Conservation (phyloP, 2,329 filamentous ascomycete genomes). For the Alternaria atra region DNA sequence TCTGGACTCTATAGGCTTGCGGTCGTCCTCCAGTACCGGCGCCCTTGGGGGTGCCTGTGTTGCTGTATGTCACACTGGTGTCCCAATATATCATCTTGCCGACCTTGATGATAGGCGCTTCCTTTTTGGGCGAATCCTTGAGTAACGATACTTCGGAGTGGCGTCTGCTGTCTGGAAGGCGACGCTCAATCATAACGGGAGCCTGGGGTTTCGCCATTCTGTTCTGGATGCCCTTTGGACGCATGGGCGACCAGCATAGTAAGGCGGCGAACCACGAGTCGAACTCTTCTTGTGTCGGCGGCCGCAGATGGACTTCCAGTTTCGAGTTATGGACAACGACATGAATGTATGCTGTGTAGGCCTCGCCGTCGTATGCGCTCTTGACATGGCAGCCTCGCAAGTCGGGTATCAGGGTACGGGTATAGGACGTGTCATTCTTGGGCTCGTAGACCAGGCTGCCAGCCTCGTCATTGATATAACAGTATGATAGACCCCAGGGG, state of each 20-base stretch:
- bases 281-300: slow-evolving; percentile 70
- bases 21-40: slow-evolving; percentile 51
- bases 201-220: slow-evolving; percentile 63
- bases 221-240: slow-evolving; percentile 64
- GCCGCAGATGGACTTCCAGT: slow-evolving; percentile 71
- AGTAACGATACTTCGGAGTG: slow-evolving; percentile 61
- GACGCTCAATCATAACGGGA: slow-evolving; percentile 48
- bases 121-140: slow-evolving; percentile 73
- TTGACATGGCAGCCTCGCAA: slow-evolving; percentile 77
- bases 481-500: slow-evolving; percentile 75
- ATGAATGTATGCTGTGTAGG: slow-evolving; percentile 60
- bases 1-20: slow-evolving; percentile 65
- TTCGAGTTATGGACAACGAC: slow-evolving; percentile 63
- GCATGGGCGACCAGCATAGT: slow-evolving; percentile 81
- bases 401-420: slow-evolving; percentile 72
- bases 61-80: slow-evolving; percentile 64
- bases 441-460: slow-evolving; percentile 79
- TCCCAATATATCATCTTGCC: slow-evolving; percentile 74
- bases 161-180: slow-evolving; percentile 54
- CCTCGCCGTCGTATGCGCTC: slow-evolving; percentile 58
- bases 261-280: slow-evolving; percentile 83
- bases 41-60: slow-evolving; percentile 49
- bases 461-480: slow-evolving; percentile 79
- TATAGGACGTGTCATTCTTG: slow-evolving; percentile 70
- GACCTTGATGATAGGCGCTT: slow-evolving; percentile 90